These are phyloP conservation scores for Coprinellus aureogranulatus DNA, from an alignment of 768 basidiomycete genomes.

Conservation along the genomic window DNA sequence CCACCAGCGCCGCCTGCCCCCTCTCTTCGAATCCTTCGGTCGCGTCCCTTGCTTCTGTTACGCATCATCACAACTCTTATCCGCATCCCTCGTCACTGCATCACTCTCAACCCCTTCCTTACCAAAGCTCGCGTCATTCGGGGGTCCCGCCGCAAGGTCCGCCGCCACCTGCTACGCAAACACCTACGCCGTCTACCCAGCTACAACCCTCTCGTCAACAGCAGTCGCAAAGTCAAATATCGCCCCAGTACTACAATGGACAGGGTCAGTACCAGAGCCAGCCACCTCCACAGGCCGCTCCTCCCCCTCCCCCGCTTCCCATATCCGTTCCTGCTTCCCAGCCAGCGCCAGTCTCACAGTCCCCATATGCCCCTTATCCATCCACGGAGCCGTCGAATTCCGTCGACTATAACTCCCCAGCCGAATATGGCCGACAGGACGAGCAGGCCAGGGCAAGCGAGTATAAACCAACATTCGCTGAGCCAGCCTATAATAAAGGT, in stretches of 20 bases:
- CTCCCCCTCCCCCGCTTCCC: conserved; percentile 21
- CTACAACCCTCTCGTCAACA: not conserved
- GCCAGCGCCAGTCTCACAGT: conserved; percentile 13
- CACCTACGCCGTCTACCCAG: not conserved
- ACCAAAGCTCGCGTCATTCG: not conserved
- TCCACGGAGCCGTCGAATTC: conserved; percentile 9
- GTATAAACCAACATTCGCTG: not conserved
- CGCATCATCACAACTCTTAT: conserved; percentile 5
- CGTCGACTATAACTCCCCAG: too few relatives aligned
- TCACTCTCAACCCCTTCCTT: not conserved
- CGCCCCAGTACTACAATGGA: not conserved
- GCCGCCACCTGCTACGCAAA: not conserved
- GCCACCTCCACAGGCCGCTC: conserved; percentile 7
- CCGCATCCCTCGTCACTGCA: not conserved
- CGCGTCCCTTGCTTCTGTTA: conserved; percentile 2
- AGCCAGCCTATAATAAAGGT: not conserved
- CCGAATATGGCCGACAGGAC: too few relatives aligned
- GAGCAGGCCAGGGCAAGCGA: not conserved
- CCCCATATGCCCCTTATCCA: conserved; percentile 12
- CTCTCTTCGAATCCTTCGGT: not conserved
- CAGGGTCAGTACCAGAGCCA: not conserved
- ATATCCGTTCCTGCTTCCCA: conserved; percentile 20
- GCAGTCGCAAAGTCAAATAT: not conserved
- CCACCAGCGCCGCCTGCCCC: conserved; percentile 5
- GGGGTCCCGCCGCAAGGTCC: conserved; percentile 1